A percentile compares a stretch with the other conserved stretches of the same genome.
These are phyloP conservation scores for Cystofilobasidium ferigula DNA, from an alignment of 768 basidiomycete species.

Conservation along the genomic window DNA sequence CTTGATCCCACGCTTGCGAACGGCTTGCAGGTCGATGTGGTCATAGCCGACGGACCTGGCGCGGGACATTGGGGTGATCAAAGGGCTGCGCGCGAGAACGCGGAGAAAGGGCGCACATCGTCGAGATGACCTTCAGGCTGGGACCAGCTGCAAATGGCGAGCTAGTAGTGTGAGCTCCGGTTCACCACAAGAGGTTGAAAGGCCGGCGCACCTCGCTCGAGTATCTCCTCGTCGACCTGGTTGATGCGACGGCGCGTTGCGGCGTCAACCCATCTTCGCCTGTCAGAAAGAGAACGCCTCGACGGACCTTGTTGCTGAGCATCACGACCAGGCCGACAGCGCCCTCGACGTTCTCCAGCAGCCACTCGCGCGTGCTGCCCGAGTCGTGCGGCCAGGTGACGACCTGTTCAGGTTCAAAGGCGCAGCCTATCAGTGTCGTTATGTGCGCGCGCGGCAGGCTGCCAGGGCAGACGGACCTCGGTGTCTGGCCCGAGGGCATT, in stretches of 20 bases:
- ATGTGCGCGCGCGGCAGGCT: background rate
- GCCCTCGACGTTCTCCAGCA: constrained; percentile 59
- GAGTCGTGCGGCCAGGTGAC: constrained; percentile 49
- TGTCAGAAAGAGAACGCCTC: constrained; percentile 27
- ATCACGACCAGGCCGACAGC: constrained; percentile 53
- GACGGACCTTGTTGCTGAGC: constrained; percentile 58
- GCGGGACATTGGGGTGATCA: background rate
- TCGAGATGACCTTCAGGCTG: constrained; percentile 68
- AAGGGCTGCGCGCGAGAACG: too few species aligned
- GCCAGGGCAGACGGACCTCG: constrained; percentile 12
- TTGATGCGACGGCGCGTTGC: background rate
- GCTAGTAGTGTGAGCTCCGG: constrained; percentile 13
- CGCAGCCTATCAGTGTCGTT: background rate
- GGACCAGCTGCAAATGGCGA: constrained; percentile 50
- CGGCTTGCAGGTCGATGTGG: constrained; percentile 58
- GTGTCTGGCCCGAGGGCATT: constrained; percentile 2
- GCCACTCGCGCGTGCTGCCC: constrained; percentile 54
- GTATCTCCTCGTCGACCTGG: constrained; percentile 66
- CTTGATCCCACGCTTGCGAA: constrained; percentile 53
- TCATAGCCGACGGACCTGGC: constrained; percentile 41
- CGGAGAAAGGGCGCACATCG: constrained; percentile 45
- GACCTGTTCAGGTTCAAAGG: constrained; percentile 37
- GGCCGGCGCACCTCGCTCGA: constrained; percentile 46
- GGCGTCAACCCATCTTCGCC: constrained; percentile 21
- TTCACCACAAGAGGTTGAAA: background rate